Evolutionary conservation across 106 monocot species (phyloP).

Genomic region (Allium cepa): DNA sequence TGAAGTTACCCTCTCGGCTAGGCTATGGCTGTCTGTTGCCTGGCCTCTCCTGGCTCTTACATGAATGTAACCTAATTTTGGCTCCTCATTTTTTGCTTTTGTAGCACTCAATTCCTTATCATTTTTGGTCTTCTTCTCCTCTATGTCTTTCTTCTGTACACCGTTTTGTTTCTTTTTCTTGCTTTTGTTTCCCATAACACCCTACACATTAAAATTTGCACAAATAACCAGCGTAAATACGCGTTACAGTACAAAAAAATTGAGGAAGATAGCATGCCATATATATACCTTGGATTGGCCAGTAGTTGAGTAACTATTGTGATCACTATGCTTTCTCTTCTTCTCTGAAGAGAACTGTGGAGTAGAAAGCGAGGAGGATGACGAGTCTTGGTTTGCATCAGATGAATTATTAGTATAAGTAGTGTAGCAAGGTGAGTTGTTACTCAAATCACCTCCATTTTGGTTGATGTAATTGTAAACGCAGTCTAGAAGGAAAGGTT

Average conservation of each 20-base stretch:
- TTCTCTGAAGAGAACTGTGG: conserved; percentile 3
- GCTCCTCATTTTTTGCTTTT: neutral
- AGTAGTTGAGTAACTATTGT: neutral
- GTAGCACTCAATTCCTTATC: neutral
- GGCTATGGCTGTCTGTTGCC: conserved; percentile 15
- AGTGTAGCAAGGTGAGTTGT: conserved; percentile 2
- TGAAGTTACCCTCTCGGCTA: conserved; percentile 8
- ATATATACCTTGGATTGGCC: conserved; percentile 4
- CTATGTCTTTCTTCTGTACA: neutral
- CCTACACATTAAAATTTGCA: neutral
- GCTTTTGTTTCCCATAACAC: neutral
- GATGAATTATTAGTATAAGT: neutral
- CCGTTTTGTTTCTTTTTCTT: conserved; percentile 1
- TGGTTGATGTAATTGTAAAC: neutral
- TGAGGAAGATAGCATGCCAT: too few relatives aligned
- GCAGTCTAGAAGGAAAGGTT: conserved; percentile 4
- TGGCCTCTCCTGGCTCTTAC: conserved; percentile 16
- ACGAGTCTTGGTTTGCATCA: neutral
- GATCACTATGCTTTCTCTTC: conserved; percentile 8
- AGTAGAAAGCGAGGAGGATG: neutral
- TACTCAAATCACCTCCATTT: neutral
- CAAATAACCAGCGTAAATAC: neutral
- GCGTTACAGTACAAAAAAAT: too few relatives aligned
- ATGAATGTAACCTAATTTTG: conserved; percentile 6
- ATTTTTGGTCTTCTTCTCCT: conserved; percentile 3